phyloP scores from a whole-genome alignment of 257 asterid genomes.

The Capsicum pubescens region DNA sequence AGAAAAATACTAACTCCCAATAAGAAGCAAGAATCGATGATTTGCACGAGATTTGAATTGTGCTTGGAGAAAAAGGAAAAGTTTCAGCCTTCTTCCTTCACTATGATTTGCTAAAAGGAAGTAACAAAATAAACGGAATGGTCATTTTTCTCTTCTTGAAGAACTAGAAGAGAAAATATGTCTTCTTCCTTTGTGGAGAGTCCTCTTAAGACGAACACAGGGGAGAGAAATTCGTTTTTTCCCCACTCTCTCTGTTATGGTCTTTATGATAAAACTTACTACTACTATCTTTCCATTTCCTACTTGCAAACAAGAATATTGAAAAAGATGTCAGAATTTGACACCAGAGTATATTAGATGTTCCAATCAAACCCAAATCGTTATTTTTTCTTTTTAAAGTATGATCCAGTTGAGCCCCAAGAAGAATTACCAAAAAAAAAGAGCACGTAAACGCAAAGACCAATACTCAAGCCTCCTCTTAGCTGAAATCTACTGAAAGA shows the following conservation, averaged over 20 bases:
- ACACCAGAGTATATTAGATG: neutral
- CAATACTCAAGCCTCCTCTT: neutral
- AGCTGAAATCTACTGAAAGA: conserved; percentile 3
- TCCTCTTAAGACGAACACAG: neutral
- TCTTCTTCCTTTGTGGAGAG: neutral
- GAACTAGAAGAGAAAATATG: neutral
- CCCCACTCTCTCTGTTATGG: neutral
- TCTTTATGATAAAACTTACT: neutral
- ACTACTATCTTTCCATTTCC: neutral
- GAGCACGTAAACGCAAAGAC: neutral
- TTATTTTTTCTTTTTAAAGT: conserved; percentile 2
- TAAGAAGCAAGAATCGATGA: neutral
- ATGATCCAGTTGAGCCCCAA: neutral
- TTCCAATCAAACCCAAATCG: neutral
- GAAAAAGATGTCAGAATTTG: neutral
- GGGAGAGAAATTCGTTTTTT: neutral
- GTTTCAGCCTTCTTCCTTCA: neutral
- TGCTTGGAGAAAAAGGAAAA: neutral
- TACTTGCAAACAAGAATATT: neutral
- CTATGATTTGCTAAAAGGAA: conserved; percentile 9
- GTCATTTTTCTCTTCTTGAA: neutral
- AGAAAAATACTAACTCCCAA: neutral
- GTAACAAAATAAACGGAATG: neutral
- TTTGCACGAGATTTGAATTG: neutral
- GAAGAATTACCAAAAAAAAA: neutral